Percentiles rank a stretch among this genome's conserved stretches.
phyloP scores from a whole-genome alignment of 495 filamentous ascomycete species.

The Podospora tetraspora region DNA sequence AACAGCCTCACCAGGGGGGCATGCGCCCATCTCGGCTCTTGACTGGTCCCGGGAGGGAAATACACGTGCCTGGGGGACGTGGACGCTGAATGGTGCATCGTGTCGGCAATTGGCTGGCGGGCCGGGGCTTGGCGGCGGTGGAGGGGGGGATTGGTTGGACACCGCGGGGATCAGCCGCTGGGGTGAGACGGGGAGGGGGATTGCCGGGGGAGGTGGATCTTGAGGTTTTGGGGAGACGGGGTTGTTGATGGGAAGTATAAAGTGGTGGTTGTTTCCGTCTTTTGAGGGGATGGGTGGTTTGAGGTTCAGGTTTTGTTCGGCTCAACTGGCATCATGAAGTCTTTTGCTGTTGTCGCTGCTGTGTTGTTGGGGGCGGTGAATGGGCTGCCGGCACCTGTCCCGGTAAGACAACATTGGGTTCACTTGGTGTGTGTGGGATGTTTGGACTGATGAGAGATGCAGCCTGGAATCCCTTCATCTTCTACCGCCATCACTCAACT shows the following conservation, averaged over 20 bases:
- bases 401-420: conserved; percentile 10
- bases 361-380: background rate
- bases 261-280: background rate
- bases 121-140: background rate
- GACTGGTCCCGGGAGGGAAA: background rate
- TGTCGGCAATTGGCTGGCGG: background rate
- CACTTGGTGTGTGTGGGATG: conserved; percentile 23
- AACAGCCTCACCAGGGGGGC: background rate
- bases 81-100: background rate
- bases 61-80: background rate
- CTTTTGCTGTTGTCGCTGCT: background rate
- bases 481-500: conserved; percentile 51
- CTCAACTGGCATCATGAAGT: background rate
- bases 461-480: conserved; percentile 56
- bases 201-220: background rate
- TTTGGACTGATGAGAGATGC: background rate
- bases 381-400: conserved; percentile 1
- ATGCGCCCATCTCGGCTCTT: background rate
- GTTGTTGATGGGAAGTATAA: background rate
- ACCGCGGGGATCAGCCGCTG: background rate
- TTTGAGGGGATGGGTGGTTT: background rate
- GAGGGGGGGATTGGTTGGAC: background rate
- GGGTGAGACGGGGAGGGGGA: background rate
- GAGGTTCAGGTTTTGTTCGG: background rate
- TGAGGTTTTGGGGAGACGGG: background rate